phyloP scores from a whole-genome alignment of 495 filamentous ascomycete species.

The Hypomontagnella monticulosa region DNA sequence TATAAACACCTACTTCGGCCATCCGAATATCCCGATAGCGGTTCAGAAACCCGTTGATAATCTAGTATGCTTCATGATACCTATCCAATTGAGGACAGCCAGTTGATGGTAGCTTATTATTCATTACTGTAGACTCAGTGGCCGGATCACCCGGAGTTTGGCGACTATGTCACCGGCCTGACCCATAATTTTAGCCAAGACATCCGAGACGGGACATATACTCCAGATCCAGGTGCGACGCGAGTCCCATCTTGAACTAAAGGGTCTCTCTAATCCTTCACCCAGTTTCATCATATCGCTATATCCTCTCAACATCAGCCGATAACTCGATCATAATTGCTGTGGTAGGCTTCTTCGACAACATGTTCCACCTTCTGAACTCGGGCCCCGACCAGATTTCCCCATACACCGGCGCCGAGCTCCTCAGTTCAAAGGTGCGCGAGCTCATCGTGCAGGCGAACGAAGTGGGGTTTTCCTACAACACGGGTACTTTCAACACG shows the following conservation, averaged over 20 bases:
- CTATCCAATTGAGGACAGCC: background rate
- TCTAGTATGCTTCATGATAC: conserved; percentile 27
- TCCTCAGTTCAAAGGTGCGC: conserved; percentile 56
- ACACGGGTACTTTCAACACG: conserved; percentile 34
- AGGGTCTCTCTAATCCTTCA: conserved; percentile 12
- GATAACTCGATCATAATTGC: conserved; percentile 43
- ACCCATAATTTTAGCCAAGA: conserved; percentile 57
- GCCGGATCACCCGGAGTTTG: conserved; percentile 35
- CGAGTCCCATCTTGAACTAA: background rate
- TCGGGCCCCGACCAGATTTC: conserved; percentile 43
- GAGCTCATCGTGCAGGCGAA: conserved; percentile 46
- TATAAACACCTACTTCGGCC: conserved; percentile 46
- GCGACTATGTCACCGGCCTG: conserved; percentile 52
- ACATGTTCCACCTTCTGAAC: conserved; percentile 41
- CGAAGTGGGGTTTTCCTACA: conserved; percentile 41
- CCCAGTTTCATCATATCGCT: conserved; percentile 44
- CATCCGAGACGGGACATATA: conserved; percentile 46
- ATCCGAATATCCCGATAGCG: conserved; percentile 43
- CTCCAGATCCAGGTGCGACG: conserved; percentile 42
- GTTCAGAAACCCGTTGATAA: conserved; percentile 46
- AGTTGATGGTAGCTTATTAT: conserved; percentile 2
- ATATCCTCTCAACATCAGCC: conserved; percentile 51
- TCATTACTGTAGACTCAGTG: conserved; percentile 31
- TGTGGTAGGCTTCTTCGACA: conserved; percentile 46
- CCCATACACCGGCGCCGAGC: conserved; percentile 50